These are phyloP conservation scores for Candida silvicultrix DNA, from an alignment of 805 yeast genomes.

Conservation along the genomic window DNA sequence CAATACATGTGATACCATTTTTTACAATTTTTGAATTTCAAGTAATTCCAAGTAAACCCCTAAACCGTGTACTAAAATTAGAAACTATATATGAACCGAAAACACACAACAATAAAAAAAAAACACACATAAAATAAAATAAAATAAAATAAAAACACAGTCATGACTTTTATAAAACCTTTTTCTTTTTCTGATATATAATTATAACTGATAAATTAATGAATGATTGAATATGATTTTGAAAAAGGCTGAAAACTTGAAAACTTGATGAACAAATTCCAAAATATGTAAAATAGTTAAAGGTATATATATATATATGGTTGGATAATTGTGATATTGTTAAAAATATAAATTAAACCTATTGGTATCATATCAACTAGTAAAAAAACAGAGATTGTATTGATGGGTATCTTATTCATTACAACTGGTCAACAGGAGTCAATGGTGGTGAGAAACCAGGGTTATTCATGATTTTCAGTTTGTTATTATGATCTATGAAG, in stretches of 20 bases:
- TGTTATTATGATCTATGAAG: neutral
- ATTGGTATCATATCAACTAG: too few relatives aligned
- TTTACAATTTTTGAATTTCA: too few relatives aligned
- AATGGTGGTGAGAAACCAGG: slow-evolving; percentile 16
- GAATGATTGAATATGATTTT: neutral
- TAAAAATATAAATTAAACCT: too few relatives aligned
- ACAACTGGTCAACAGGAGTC: slow-evolving; percentile 13
- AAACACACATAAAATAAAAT: neutral
- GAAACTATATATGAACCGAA: neutral
- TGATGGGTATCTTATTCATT: neutral
- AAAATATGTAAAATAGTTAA: too few relatives aligned
- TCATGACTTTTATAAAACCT: neutral
- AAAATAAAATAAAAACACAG: neutral
- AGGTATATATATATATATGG: too few relatives aligned
- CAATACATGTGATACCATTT: neutral
- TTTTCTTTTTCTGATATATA: neutral
- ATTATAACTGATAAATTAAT: too few relatives aligned
- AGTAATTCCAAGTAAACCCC: neutral
- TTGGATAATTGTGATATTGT: too few relatives aligned
- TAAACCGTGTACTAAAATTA: neutral
- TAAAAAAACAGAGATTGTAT: too few relatives aligned
- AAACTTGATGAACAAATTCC: too few relatives aligned
- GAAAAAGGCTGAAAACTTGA: too few relatives aligned
- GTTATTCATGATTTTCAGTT: neutral
- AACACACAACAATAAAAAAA: neutral